phyloP scores from a whole-genome alignment of 768 basidiomycete genomes.

The Russula brevipes region DNA sequence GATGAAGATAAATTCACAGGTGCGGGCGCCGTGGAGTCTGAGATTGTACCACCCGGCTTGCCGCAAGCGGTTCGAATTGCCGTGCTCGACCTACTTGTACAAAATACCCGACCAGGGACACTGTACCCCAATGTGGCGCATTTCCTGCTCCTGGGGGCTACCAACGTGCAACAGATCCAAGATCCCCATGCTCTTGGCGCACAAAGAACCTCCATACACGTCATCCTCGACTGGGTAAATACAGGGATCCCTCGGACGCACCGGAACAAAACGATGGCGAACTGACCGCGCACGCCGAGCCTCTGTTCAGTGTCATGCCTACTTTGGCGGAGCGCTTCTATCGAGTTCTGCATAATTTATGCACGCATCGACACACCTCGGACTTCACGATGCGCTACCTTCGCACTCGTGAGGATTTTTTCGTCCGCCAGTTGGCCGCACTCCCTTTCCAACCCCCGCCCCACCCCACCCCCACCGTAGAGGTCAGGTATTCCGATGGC shows the following conservation, averaged over 20 bases:
- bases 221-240: conserved; percentile 73
- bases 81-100: conserved; percentile 76
- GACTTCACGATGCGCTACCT: conserved; percentile 80
- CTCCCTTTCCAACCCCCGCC: conserved; percentile 63
- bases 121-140: conserved; percentile 82
- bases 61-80: conserved; percentile 69
- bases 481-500: conserved; percentile 68
- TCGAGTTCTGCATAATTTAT: conserved; percentile 77
- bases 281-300: conserved; percentile 33
- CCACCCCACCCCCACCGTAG: conserved; percentile 46
- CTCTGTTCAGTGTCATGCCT: conserved; percentile 63
- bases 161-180: conserved; percentile 61
- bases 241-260: conserved; percentile 60
- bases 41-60: conserved; percentile 42
- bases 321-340: conserved; percentile 82
- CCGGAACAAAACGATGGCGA: conserved; percentile 40
- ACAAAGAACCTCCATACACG: conserved; percentile 68
- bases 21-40: conserved; percentile 62
- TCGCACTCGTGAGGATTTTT: conserved; percentile 84
- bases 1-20: conserved; percentile 61
- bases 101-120: conserved; percentile 57
- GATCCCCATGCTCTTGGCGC: conserved; percentile 74
- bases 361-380: conserved; percentile 79
- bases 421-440: conserved; percentile 74
- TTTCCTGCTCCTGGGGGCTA: conserved; percentile 70